Evolutionary conservation across 768 basidiomycete genomes (phyloP).

Genomic region (Macrolepiota albuminosa): DNA sequence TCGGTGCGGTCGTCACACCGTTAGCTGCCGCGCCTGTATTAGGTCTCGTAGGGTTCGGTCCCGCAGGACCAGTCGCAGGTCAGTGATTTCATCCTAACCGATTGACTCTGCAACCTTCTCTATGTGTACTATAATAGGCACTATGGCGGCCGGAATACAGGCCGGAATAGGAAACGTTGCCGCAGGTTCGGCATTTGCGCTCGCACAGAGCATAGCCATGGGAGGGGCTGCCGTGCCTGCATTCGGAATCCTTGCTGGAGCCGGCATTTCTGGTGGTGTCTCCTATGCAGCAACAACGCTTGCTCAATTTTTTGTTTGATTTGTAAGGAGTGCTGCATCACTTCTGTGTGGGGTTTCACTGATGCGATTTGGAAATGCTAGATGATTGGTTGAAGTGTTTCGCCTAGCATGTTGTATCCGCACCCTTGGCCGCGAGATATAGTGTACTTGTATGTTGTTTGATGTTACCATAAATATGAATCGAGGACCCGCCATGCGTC

Average conservation of each 20-base stretch:
- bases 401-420: not conserved
- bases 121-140: not conserved
- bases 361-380: not conserved
- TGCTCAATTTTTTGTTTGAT: not conserved
- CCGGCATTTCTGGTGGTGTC: not conserved
- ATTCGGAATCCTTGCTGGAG: slow-evolving; percentile 1
- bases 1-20: not conserved
- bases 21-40: not conserved
- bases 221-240: slow-evolving; percentile 7
- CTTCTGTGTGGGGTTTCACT: not conserved
- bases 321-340: not conserved
- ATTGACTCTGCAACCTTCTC: not conserved
- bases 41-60: not conserved
- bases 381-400: not conserved
- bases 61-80: slow-evolving; percentile 4
- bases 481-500: slow-evolving; percentile 36
- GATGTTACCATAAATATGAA: not conserved
- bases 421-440: not conserved
- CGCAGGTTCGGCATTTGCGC: slow-evolving; percentile 9
- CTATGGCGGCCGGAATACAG: slow-evolving; percentile 2
- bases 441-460: not conserved
- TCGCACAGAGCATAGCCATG: slow-evolving; percentile 16
- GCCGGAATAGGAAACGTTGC: slow-evolving; percentile 1
- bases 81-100: not conserved
- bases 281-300: not conserved